Conservation (phyloP, 208 protist species). For the Porcisia deanei region DNA sequence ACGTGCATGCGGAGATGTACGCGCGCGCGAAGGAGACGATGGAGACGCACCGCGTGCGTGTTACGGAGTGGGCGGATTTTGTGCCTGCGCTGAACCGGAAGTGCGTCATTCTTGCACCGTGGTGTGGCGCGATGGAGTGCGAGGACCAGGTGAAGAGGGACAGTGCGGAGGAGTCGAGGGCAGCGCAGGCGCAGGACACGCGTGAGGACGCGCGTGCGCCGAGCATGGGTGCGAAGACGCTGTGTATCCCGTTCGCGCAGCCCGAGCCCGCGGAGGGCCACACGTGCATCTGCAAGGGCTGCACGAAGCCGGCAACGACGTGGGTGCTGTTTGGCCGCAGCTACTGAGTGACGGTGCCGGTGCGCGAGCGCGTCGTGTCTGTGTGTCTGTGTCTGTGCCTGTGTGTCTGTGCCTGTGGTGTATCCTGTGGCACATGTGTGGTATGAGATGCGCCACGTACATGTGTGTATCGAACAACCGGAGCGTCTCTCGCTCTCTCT, state of each 20-base stretch:
- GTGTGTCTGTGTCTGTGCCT: too few relatives aligned
- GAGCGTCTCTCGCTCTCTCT: too few relatives aligned
- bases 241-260: constrained; percentile 97
- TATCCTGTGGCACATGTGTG: too few relatives aligned
- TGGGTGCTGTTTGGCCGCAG: constrained; percentile 90
- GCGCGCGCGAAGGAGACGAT: constrained; percentile 47
- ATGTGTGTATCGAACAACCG: too few relatives aligned
- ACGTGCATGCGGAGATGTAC: constrained; percentile 93
- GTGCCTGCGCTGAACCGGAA: constrained; percentile 89
- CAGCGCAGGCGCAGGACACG: constrained; percentile 38
- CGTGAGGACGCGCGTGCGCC: constrained; percentile 86
- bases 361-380: neutral
- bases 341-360: constrained; percentile 50
- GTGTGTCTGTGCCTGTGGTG: neutral
- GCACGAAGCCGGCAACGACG: constrained; percentile 55
- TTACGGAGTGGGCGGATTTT: constrained; percentile 93
- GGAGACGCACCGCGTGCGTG: constrained; percentile 50
- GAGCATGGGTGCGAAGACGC: constrained; percentile 95
- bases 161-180: constrained; percentile 87
- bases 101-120: constrained; percentile 91
- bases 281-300: constrained; percentile 92
- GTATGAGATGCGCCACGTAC: too few relatives aligned
- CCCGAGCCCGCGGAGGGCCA: constrained; percentile 66
- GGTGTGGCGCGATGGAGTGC: constrained; percentile 90
- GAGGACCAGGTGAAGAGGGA: constrained; percentile 96